A percentile compares a stretch with the other conserved stretches of the same genome.
Conservation (phyloP, 1,139 yeast genomes). For the Pneumocystis canis region DNA sequence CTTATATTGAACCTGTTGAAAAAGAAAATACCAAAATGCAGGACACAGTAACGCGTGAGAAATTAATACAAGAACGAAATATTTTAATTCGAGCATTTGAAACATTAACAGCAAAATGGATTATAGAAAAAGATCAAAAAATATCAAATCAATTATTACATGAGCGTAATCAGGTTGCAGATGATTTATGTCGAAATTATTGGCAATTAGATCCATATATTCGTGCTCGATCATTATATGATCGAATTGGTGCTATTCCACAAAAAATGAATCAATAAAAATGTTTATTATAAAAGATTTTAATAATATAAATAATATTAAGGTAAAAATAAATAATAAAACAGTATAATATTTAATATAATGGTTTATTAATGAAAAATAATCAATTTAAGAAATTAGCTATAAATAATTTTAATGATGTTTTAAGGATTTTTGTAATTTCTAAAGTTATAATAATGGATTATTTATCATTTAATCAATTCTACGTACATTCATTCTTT, state of each 20-base stretch:
- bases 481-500: too few relatives aligned
- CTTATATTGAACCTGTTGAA: slow-evolving; percentile 41
- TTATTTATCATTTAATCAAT: too few relatives aligned
- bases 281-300: not conserved
- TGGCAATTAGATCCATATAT: slow-evolving; percentile 53
- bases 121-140: slow-evolving; percentile 31
- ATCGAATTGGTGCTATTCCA: slow-evolving; percentile 34
- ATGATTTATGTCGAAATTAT: slow-evolving; percentile 41
- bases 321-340: too few relatives aligned
- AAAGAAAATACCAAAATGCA: slow-evolving; percentile 32
- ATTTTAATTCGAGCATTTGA: slow-evolving; percentile 36
- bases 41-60: slow-evolving; percentile 33
- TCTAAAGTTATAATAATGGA: too few relatives aligned
- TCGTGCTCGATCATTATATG: slow-evolving; percentile 54
- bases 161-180: slow-evolving; percentile 38
- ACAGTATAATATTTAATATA: too few relatives aligned
- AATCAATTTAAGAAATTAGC: too few relatives aligned
- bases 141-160: slow-evolving; percentile 29
- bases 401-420: too few relatives aligned
- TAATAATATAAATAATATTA: not conserved
- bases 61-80: slow-evolving; percentile 34
- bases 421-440: too few relatives aligned
- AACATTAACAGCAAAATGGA: slow-evolving; percentile 53
- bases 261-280: slow-evolving; percentile 3
- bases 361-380: too few relatives aligned